phyloP scores from a whole-genome alignment of 495 filamentous ascomycete species.

The Podospora anserina region DNA sequence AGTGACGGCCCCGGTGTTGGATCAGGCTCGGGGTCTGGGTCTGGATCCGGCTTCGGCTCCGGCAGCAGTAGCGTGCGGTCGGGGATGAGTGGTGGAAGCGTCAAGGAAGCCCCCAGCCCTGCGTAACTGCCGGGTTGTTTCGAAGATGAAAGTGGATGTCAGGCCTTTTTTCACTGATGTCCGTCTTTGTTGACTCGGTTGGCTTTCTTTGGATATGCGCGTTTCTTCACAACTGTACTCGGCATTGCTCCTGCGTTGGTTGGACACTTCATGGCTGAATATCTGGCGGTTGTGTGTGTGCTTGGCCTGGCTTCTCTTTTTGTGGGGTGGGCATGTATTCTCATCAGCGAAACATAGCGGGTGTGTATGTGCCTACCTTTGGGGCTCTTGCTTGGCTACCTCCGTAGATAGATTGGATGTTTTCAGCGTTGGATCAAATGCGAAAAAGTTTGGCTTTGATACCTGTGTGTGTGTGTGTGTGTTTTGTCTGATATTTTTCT shows the following conservation, averaged over 20 bases:
- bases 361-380: background rate
- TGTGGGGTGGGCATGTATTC: background rate
- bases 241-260: background rate
- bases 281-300: background rate
- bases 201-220: background rate
- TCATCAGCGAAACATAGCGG: background rate
- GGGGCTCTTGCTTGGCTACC: background rate
- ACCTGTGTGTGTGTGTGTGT: background rate
- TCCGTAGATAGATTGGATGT: conserved; percentile 17
- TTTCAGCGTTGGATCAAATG: conserved; percentile 20
- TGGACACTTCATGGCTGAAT: background rate
- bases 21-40: conserved; percentile 29
- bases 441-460: conserved; percentile 18
- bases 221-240: background rate
- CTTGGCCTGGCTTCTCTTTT: background rate
- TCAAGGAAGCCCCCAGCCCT: conserved; percentile 31
- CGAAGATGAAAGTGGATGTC: conserved; percentile 1
- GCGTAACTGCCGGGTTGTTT: conserved; percentile 15
- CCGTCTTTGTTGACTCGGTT: background rate
- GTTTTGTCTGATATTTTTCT: background rate
- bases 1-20: conserved; percentile 24
- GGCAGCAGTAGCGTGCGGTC: conserved; percentile 36
- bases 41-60: conserved; percentile 29
- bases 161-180: background rate
- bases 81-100: conserved; percentile 34